Base-by-base conservation (phyloP, 768 basidiomycete genomes). In the Tulasnella sp. region DNA sequence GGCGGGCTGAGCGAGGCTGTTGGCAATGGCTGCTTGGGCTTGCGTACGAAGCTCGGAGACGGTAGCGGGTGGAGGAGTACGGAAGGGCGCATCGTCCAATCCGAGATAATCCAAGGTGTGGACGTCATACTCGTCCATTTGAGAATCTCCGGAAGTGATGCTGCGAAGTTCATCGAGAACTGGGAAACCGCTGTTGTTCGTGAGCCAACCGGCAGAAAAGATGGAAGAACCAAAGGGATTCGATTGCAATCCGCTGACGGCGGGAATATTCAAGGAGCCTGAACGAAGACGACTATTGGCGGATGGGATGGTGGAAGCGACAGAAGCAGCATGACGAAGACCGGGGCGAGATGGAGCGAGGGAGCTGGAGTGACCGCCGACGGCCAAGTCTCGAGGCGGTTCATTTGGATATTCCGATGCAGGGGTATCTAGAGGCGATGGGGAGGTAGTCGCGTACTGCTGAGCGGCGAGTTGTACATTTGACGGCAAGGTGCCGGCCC, bases 91-190 rank as follows among this genome's bases (percentile, higher is more conserved):
- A 78, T 94, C 96, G 80, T 96, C 97, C 80, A 99, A 87, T 64
- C 97, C 97, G 71, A 99, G 92, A 83, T 98, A 98, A 83, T 97
- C 96, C 78, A 99, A 88, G 36, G 97, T 98, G 81, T 95, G 94
- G 67, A 96, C 93, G 80, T 95, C 93, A 82, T 94, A 93, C 71
- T 94, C 92, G 74, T 97, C 96, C 31, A 88, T 86, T n/a, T 86
- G 88, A 25, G 91, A 91, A 81, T 93, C 92, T 78, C 89, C 89
- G 64, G 93, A 93, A 37, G 89, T 88, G 67, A 91, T 90, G 67
- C 93, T 93, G 78, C 91, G 91, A 80, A 93, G 83, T 82, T 95
- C 94, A 77, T 94, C 93, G 80, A 93, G 85, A 79, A 89, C 86
- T 42, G 89, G 77, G 74, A 58, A 80, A 81, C 87, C 89, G 80